These are phyloP conservation scores for Metarhizium robertsii DNA, from an alignment of 2,329 filamentous ascomycete species.

Conservation along the genomic window DNA sequence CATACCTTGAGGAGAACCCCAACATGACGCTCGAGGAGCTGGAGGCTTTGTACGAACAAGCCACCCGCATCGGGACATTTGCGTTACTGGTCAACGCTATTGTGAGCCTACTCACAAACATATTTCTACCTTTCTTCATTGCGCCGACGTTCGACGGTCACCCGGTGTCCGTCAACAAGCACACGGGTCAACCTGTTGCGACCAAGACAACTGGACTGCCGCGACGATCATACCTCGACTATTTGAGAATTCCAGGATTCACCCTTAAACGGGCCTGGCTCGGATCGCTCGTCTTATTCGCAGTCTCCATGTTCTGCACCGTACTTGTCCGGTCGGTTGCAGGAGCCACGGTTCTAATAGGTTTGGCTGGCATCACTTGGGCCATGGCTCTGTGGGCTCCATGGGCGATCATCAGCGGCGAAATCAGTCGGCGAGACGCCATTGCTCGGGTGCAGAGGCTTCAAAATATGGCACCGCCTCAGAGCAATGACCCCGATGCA, in stretches of 20 bases:
- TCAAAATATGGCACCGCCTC: conserved; percentile 10
- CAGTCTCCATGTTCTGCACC: conserved; percentile 71
- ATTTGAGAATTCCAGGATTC: conserved; percentile 68
- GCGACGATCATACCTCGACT: conserved; percentile 40
- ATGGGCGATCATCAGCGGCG: conserved; percentile 88
- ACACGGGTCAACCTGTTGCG: background rate
- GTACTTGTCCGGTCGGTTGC: conserved; percentile 65
- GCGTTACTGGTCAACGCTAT: conserved; percentile 83
- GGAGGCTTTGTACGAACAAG: conserved; percentile 71
- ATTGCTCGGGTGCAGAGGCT: conserved; percentile 30
- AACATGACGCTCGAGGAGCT: conserved; percentile 69
- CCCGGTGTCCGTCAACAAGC: conserved; percentile 13
- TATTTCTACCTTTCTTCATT: conserved; percentile 78
- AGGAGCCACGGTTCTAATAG: conserved; percentile 68
- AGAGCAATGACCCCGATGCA: conserved; percentile 2
- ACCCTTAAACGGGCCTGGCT: conserved; percentile 88
- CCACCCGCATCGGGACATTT: conserved; percentile 80
- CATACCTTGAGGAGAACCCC: conserved; percentile 67
- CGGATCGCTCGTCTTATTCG: conserved; percentile 74
- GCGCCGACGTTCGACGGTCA: conserved; percentile 63
- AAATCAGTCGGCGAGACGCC: conserved; percentile 76
- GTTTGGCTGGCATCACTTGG: conserved; percentile 82
- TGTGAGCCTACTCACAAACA: conserved; percentile 71
- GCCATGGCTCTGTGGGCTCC: conserved; percentile 90
- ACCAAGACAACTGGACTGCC: background rate